Conservation (phyloP, 2,329 filamentous ascomycete species). For the Sclerotinia minor region DNA sequence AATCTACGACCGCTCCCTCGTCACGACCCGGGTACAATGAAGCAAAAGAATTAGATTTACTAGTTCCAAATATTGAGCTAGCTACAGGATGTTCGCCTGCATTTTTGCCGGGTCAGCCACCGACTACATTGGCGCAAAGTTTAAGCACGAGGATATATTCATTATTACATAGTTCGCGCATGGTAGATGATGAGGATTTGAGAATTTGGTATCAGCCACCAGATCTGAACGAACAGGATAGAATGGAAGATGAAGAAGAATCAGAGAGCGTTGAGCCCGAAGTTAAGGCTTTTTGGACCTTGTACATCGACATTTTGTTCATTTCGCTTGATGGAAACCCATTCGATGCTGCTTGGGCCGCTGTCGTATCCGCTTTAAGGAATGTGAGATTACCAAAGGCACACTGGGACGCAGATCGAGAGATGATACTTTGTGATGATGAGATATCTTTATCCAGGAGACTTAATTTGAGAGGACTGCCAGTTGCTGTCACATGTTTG, state of each 20-base stretch:
- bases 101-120: slow-evolving; percentile 81
- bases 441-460: slow-evolving; percentile 52
- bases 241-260: slow-evolving; percentile 43
- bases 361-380: slow-evolving; percentile 75
- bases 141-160: slow-evolving; percentile 75
- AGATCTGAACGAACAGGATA: slow-evolving; percentile 51
- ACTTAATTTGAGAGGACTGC: slow-evolving; percentile 64
- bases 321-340: slow-evolving; percentile 90
- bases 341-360: slow-evolving; percentile 87
- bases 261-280: slow-evolving; percentile 45
- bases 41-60: slow-evolving; percentile 64
- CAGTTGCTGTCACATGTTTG: slow-evolving; percentile 74
- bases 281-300: slow-evolving; percentile 86
- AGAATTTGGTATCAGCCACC: slow-evolving; percentile 66
- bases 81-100: slow-evolving; percentile 86
- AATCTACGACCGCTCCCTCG: slow-evolving; percentile 42
- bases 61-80: slow-evolving; percentile 93
- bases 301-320: slow-evolving; percentile 95
- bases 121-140: slow-evolving; percentile 76
- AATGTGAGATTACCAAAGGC: slow-evolving; percentile 77
- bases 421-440: slow-evolving; percentile 74
- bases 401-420: slow-evolving; percentile 79
- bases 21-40: slow-evolving; percentile 44
- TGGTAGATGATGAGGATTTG: slow-evolving; percentile 67
- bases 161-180: slow-evolving; percentile 68